Conservation (phyloP, 768 basidiomycete species). For the Mycena galericulata region DNA sequence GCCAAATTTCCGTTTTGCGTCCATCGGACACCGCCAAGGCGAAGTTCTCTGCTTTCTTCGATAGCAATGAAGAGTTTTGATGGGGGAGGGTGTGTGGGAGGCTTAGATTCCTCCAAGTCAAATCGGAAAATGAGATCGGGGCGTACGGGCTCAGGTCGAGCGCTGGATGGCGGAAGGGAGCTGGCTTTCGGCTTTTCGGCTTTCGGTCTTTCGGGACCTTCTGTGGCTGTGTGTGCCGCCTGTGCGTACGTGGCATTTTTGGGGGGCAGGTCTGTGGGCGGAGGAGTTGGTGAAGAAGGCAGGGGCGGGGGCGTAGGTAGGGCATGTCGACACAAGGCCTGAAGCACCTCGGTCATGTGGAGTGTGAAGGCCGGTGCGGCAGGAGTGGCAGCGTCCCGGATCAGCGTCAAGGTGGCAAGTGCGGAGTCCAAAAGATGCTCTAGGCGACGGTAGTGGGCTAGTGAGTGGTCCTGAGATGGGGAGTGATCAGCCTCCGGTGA, state of each 20-base stretch:
- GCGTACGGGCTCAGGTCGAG: neutral
- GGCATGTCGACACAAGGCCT: neutral
- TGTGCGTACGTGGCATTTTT: neutral
- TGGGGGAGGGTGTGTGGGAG: neutral
- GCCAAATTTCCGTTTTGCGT: slow-evolving; percentile 4
- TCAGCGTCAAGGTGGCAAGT: neutral
- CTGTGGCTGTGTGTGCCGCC: neutral
- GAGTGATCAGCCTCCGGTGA: no score
- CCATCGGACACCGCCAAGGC: neutral
- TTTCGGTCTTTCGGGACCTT: neutral
- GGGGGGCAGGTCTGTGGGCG: neutral
- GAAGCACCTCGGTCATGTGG: neutral
- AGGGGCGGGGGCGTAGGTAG: neutral
- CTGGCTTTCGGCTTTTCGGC: neutral
- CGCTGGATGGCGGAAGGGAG: neutral
- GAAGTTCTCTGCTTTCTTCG: neutral
- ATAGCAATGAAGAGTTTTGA: neutral
- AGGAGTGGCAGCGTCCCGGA: neutral
- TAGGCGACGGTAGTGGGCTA: neutral
- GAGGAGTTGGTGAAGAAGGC: neutral
- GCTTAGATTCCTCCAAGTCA: neutral
- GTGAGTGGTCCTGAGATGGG: no score
- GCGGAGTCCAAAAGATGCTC: neutral
- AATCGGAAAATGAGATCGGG: neutral
- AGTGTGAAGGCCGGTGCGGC: neutral